phyloP scores from a whole-genome alignment of 768 basidiomycete species.

The Lyophyllum decastes region DNA sequence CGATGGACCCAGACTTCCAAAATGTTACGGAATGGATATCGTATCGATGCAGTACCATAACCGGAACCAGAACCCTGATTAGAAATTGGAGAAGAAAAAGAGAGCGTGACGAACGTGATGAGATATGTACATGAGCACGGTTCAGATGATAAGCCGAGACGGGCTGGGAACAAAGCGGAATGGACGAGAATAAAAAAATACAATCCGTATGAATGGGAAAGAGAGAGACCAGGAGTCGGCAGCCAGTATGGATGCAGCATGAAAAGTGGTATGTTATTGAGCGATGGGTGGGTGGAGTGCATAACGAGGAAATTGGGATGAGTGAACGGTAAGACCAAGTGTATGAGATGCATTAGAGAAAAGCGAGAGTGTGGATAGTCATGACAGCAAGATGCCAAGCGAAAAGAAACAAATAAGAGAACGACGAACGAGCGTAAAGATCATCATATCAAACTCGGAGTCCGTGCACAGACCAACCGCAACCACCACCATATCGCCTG shows the following conservation, averaged over 20 bases:
- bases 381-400: conserved; percentile 10
- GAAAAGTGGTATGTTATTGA: conserved; percentile 4
- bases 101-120: background rate
- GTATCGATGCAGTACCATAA: background rate
- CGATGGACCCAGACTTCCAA: background rate
- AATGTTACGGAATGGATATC: background rate
- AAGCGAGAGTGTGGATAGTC: conserved; percentile 1
- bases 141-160: background rate
- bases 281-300: conserved; percentile 10
- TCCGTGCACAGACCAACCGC: background rate
- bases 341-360: conserved; percentile 15
- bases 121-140: background rate
- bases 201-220: conserved; percentile 18
- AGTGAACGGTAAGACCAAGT: background rate
- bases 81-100: background rate
- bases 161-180: background rate
- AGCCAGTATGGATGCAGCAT: background rate
- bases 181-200: background rate
- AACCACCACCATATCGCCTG: background rate
- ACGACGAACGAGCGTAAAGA: conserved; percentile 13
- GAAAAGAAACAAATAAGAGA: conserved; percentile 4
- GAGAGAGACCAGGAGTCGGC: conserved; percentile 4
- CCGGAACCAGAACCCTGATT: background rate
- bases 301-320: conserved; percentile 14
- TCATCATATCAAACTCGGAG: background rate